Percentiles rank a stretch among this genome's conserved stretches.
These are phyloP conservation scores for Heterobasidion annosum DNA, from an alignment of 1,284 basidiomycete species.

Conservation along the genomic window DNA sequence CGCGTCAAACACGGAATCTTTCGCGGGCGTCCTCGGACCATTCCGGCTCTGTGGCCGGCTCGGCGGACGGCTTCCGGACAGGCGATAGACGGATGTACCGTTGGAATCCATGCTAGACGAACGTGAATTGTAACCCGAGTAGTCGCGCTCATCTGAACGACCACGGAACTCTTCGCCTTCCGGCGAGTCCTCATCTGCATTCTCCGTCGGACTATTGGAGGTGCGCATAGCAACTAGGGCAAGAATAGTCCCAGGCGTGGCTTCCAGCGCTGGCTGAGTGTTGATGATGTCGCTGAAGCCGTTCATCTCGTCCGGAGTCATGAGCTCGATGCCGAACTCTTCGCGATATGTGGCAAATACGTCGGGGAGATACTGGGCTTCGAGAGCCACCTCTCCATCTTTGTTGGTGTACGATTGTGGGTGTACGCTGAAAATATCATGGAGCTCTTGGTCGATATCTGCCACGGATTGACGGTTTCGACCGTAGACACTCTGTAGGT, in stretches of 20 bases:
- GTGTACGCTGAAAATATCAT: slow-evolving; percentile 56
- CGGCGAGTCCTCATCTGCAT: slow-evolving; percentile 22
- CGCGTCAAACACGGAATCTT: slow-evolving; percentile 54
- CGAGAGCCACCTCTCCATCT: slow-evolving; percentile 49
- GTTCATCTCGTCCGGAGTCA: slow-evolving; percentile 47
- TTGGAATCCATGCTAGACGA: slow-evolving; percentile 50
- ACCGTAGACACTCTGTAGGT: slow-evolving; percentile 21
- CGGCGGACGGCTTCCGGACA: slow-evolving; percentile 18
- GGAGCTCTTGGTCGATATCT: slow-evolving; percentile 59
- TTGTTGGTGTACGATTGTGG: slow-evolving; percentile 46
- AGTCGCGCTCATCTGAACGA: slow-evolving; percentile 19
- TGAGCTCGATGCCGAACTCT: slow-evolving; percentile 48
- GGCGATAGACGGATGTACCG: slow-evolving; percentile 18
- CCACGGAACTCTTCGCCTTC: slow-evolving; percentile 7
- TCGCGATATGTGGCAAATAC: slow-evolving; percentile 50
- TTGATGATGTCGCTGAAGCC: slow-evolving; percentile 46
- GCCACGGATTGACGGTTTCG: slow-evolving; percentile 56
- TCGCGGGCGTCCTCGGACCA: slow-evolving; percentile 29
- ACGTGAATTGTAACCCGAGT: slow-evolving; percentile 28
- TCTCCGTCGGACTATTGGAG: slow-evolving; percentile 31
- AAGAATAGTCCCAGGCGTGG: slow-evolving; percentile 58
- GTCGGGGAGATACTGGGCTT: slow-evolving; percentile 57
- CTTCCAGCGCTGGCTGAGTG: slow-evolving; percentile 52
- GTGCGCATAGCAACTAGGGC: slow-evolving; percentile 58
- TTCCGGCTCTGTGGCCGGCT: slow-evolving; percentile 35